Evolutionary conservation across 2,329 filamentous ascomycete species (phyloP).

Genomic region (Nemania bipapillata): DNA sequence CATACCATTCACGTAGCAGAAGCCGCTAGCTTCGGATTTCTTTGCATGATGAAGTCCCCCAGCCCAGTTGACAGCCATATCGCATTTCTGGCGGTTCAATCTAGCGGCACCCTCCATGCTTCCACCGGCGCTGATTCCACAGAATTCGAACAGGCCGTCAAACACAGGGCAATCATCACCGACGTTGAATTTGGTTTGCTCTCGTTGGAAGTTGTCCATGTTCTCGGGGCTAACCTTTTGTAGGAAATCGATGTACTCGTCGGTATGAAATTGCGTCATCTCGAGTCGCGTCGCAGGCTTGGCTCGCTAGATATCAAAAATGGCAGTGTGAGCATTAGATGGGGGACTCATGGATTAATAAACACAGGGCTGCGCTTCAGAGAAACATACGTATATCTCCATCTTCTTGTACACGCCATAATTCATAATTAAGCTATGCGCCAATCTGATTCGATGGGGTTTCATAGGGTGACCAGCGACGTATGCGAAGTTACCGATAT

Average conservation of each 20-base stretch:
- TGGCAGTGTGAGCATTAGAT: slow-evolving; percentile 18
- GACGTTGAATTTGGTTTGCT: slow-evolving; percentile 93
- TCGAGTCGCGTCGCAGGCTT: slow-evolving; percentile 90
- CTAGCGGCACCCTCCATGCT: slow-evolving; percentile 93
- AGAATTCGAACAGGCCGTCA: slow-evolving; percentile 96
- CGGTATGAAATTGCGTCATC: slow-evolving; percentile 92
- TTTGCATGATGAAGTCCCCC: slow-evolving; percentile 97
- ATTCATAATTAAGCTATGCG: slow-evolving; percentile 94
- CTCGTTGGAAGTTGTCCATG: slow-evolving; percentile 91
- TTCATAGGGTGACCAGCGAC: slow-evolving; percentile 99
- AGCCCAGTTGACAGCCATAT: slow-evolving; percentile 98
- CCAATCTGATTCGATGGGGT: slow-evolving; percentile 92
- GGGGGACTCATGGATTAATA: background rate
- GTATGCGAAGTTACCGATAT: slow-evolving; percentile 98
- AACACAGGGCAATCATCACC: slow-evolving; percentile 98
- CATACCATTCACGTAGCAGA: slow-evolving; percentile 96
- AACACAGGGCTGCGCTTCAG: background rate
- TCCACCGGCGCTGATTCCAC: slow-evolving; percentile 91
- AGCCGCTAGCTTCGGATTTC: slow-evolving; percentile 94
- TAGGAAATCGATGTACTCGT: slow-evolving; percentile 95
- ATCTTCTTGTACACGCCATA: slow-evolving; percentile 97
- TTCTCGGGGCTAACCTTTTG: slow-evolving; percentile 97
- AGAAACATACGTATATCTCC: slow-evolving; percentile 83
- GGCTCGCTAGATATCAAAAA: slow-evolving; percentile 67
- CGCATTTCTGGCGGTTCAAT: slow-evolving; percentile 88